Evolutionary conservation across 352 stramenopile genomes (phyloP).

Genomic region (Pythium pectinolyticum): DNA sequence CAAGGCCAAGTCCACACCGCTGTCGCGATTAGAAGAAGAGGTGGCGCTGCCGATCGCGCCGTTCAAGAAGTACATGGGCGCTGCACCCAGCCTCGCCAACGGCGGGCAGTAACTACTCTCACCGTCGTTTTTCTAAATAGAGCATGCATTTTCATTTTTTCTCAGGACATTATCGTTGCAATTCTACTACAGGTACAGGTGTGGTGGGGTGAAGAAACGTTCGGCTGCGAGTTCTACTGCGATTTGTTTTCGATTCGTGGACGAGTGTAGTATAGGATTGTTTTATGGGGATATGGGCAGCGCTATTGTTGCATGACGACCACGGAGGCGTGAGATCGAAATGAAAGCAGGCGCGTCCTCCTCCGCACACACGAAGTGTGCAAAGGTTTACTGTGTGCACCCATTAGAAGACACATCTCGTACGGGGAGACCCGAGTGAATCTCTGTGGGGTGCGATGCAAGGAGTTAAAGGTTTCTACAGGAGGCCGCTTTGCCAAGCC

Average conservation of each 20-base stretch:
- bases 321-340: conserved; percentile 42
- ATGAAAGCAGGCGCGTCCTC: conserved; percentile 61
- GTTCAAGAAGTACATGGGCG: conserved; percentile 77
- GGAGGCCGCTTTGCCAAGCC: too few species aligned
- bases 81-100: neutral
- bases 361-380: conserved; percentile 19
- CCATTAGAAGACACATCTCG: conserved; percentile 43
- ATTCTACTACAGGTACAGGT: neutral
- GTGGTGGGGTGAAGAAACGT: neutral
- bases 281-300: conserved; percentile 37
- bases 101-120: neutral
- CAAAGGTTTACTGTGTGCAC: conserved; percentile 42
- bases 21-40: conserved; percentile 28
- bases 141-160: neutral
- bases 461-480: neutral
- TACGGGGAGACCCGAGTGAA: conserved; percentile 34
- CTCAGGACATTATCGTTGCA: neutral
- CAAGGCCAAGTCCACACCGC: conserved; percentile 44
- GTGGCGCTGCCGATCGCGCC: conserved; percentile 58
- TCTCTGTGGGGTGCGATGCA: conserved; percentile 58
- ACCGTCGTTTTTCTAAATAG: neutral
- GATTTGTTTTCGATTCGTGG: too few species aligned
- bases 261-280: neutral
- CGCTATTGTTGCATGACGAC: conserved; percentile 65
- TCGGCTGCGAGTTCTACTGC: too few species aligned